Base-by-base conservation (phyloP, 2,329 filamentous ascomycete species). In the Alternaria ethzedia region DNA sequence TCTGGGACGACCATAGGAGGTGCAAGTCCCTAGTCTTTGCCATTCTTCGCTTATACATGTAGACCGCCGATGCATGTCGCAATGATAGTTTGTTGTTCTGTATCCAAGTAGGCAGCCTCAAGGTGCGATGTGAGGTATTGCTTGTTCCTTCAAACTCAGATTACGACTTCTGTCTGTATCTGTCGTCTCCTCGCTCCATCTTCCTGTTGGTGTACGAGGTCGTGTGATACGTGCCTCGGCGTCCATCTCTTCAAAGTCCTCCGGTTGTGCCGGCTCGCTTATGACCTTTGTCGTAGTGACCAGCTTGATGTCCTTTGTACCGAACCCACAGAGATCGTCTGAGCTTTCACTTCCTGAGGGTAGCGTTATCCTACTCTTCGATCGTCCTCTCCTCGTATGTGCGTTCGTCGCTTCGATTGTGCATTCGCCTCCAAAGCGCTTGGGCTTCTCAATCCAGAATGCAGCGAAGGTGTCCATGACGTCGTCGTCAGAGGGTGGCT, bases 401-500 rank as follows among this genome's bases (percentile, higher is more conserved):
- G 56, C 28, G 9, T 65, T 52, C 23, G 64, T 59, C 9, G 77
- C 76, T 64, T 76, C 80, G 58, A 85, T 82, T 20, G 80, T 81
- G 20, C 83, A 83, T 5, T 81, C 82, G 13, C 82, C 85, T 17
- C 83, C 82, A 59, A 84, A 82, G 13, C 80, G 80, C 9, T 75
- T 75, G 1, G 70, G 65, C 7, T 70, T 67, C 23, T 73, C 76
- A 13, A 73, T 50, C 65, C 78, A 79, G 68, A 80, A 79, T 2
- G 72, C 64, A 7, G 75, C 64, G 63, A 81, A 81, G 61, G 78
- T 73, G 66, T 81, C 64, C 57, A 76, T 80, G 59, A 69, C 78
- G 71, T 76, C 73, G 46, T 75, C 63, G 49, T 76, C 77, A 15
- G 79, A 73, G 4, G 69, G 79, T 13, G 77, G 80, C 61, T 85